phyloP scores from a whole-genome alignment of 768 basidiomycete genomes.

The Leucosporidium creatinivorum region DNA sequence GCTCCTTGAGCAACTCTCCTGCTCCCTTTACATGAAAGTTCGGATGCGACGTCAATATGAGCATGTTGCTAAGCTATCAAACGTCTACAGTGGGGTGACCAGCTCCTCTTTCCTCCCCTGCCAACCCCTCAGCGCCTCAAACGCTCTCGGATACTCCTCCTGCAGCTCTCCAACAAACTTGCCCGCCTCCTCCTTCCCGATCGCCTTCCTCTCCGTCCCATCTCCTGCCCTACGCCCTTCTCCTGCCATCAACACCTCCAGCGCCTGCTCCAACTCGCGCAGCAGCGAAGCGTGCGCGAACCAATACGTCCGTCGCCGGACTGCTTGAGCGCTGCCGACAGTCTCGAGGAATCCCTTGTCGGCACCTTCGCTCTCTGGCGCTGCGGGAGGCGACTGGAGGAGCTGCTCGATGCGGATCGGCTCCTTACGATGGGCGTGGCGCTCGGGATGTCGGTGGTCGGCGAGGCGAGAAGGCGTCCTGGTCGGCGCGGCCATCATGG shows the following conservation, averaged over 20 bases:
- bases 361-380: background rate
- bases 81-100: no score
- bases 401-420: background rate
- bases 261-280: conserved; percentile 7
- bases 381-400: background rate
- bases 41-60: no score
- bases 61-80: no score
- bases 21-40: no score
- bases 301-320: background rate
- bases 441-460: background rate
- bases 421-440: background rate
- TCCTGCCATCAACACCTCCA: conserved; percentile 3
- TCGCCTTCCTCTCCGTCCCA: background rate
- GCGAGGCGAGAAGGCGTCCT: conserved; percentile 1
- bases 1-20: no score
- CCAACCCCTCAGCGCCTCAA: conserved; percentile 8
- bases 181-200: background rate
- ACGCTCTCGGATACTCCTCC: conserved; percentile 11
- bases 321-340: background rate
- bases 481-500: background rate
- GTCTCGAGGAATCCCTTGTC: no score
- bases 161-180: background rate
- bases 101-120: background rate
- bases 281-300: conserved; percentile 15
- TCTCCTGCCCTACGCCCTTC: background rate